Conservation (phyloP, 495 filamentous ascomycete genomes). For the Chaetomidium leptoderma region DNA sequence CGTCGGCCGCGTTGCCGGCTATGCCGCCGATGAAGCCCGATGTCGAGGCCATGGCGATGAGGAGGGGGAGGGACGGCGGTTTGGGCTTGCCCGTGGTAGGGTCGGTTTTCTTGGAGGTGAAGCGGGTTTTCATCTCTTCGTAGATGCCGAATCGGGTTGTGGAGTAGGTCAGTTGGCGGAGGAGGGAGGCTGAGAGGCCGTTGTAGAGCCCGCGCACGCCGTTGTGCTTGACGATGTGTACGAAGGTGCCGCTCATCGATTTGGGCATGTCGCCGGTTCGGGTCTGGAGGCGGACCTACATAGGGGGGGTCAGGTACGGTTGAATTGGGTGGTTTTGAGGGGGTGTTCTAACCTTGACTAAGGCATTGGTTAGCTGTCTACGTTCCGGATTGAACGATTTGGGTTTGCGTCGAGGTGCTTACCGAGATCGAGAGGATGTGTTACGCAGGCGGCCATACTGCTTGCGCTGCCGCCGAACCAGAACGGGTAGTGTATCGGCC, state of each 20-base stretch:
- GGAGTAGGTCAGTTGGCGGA: conserved; percentile 89
- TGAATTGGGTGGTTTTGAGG: not conserved
- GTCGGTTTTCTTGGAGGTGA: conserved; percentile 35
- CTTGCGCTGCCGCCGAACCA: conserved; percentile 94
- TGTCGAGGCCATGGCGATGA: conserved; percentile 72
- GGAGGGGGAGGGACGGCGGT: conserved; percentile 59
- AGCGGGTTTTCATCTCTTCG: conserved; percentile 76
- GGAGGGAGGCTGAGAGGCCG: conserved; percentile 83
- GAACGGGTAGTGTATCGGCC: conserved; percentile 66
- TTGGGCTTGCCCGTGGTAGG: conserved; percentile 36
- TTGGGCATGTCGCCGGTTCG: conserved; percentile 61
- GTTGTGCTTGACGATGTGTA: conserved; percentile 60
- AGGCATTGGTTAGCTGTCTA: conserved; percentile 21
- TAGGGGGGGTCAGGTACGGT: conserved; percentile 8
- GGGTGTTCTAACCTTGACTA: conserved; percentile 36
- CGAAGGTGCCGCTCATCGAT: conserved; percentile 76
- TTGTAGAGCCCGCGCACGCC: conserved; percentile 75
- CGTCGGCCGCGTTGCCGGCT: conserved; percentile 89
- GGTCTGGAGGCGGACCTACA: conserved; percentile 79
- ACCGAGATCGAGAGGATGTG: conserved; percentile 85
- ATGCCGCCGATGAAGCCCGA: conserved; percentile 89
- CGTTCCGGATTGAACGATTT: not conserved
- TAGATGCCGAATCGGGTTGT: conserved; percentile 93
- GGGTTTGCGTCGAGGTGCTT: conserved; percentile 28
- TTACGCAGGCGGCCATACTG: conserved; percentile 82